A percentile compares a stretch with the other conserved stretches of the same genome.
These are phyloP conservation scores for Ceratobasidium sp. DNA, from an alignment of 1,284 basidiomycete genomes.

Conservation along the genomic window DNA sequence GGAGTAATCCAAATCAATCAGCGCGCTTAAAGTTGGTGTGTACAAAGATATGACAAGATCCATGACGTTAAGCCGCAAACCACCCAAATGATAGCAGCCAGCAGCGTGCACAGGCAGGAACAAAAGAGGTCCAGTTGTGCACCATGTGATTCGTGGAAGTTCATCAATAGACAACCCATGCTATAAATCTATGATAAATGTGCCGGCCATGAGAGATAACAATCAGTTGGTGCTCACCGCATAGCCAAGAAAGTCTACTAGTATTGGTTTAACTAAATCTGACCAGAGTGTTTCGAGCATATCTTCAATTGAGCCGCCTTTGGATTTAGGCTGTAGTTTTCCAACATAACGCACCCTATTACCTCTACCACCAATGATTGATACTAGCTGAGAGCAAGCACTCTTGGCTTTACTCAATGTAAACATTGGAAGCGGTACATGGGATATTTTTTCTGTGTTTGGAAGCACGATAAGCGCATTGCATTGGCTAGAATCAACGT, in stretches of 20 bases:
- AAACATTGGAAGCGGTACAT: conserved; percentile 13
- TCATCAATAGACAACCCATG: conserved; percentile 1
- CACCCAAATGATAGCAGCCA: conserved; percentile 41
- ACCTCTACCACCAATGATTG: neutral
- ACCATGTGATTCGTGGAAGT: conserved; percentile 41
- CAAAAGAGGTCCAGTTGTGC: conserved; percentile 40
- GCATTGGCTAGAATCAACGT: conserved; percentile 43
- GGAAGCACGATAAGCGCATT: conserved; percentile 46
- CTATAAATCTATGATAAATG: neutral
- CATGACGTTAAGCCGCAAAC: conserved; percentile 20
- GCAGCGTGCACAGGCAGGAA: conserved; percentile 47
- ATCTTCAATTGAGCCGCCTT: neutral
- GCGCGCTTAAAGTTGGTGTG: conserved; percentile 43
- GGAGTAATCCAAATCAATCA: neutral
- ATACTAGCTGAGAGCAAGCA: neutral
- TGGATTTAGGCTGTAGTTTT: neutral
- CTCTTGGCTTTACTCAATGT: neutral
- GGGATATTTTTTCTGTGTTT: neutral
- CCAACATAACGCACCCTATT: neutral
- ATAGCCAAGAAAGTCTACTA: neutral
- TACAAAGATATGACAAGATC: conserved; percentile 46
- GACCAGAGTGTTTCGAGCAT: conserved; percentile 24
- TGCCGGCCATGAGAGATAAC: neutral
- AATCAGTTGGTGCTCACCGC: neutral
- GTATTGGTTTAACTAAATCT: conserved; percentile 21